Evolutionary conservation across 106 monocot genomes (phyloP).

Genomic region (Dactylorhiza incarnata): DNA sequence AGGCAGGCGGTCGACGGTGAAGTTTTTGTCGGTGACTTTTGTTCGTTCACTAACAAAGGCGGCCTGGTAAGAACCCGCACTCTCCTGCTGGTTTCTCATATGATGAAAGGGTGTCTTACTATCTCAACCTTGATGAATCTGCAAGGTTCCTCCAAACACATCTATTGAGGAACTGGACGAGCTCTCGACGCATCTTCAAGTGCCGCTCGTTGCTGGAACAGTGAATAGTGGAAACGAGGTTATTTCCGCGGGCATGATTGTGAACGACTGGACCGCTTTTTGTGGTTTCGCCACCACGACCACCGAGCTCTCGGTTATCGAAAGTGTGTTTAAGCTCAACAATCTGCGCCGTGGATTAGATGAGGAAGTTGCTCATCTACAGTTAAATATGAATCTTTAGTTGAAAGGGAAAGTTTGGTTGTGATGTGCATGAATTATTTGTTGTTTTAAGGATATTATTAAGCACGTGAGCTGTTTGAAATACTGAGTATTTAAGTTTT

Average conservation of each 20-base stretch:
- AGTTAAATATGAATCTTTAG: conserved; percentile 45
- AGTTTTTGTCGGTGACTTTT: conserved; percentile 89
- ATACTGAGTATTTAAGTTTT: too few relatives aligned
- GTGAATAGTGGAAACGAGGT: conserved; percentile 96
- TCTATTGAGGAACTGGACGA: conserved; percentile 89
- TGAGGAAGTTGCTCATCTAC: conserved; percentile 91
- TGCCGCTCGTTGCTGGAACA: conserved; percentile 89
- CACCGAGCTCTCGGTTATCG: conserved; percentile 95
- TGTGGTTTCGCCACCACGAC: conserved; percentile 93
- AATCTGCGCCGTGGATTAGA: conserved; percentile 87
- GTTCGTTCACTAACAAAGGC: conserved; percentile 75
- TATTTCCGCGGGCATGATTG: conserved; percentile 79
- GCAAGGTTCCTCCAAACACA: conserved; percentile 88
- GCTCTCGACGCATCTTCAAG: conserved; percentile 91
- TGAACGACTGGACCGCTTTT: conserved; percentile 94
- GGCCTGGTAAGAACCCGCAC: conserved; percentile 58
- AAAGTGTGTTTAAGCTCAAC: conserved; percentile 80
- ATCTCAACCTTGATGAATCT: neutral
- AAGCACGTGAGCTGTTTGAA: too few relatives aligned
- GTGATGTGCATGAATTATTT: too few relatives aligned
- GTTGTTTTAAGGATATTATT: too few relatives aligned
- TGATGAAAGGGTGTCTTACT: neutral
- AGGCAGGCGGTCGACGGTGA: conserved; percentile 90
- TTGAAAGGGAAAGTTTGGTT: too few relatives aligned
- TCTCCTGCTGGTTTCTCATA: neutral